phyloP scores from a whole-genome alignment of 257 asterid genomes.

The Prunella vulgaris region DNA sequence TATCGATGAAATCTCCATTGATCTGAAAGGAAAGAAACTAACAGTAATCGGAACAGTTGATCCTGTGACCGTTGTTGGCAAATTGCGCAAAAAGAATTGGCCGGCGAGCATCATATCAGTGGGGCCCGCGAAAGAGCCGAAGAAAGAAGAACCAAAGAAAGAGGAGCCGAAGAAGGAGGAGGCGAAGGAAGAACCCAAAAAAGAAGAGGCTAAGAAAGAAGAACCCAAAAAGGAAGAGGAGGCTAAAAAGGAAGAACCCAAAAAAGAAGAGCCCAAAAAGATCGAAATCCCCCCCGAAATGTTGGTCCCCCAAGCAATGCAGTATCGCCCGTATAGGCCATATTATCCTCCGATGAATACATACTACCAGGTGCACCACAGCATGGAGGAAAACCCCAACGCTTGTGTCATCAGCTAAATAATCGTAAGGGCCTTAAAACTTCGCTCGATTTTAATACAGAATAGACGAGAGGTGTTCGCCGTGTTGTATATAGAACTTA shows the following conservation, averaged over 20 bases:
- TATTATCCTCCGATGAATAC: conserved; percentile 39
- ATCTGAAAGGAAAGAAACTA: conserved; percentile 67
- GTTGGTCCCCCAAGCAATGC: conserved; percentile 37
- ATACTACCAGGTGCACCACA: conserved; percentile 44
- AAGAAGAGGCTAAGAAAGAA: conserved; percentile 44
- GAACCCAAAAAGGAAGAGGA: conserved; percentile 56
- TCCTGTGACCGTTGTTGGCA: conserved; percentile 76
- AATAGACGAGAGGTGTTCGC: conserved; percentile 4
- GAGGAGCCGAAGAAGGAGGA: conserved; percentile 58
- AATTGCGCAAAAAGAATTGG: conserved; percentile 74
- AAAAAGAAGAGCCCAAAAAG: conserved; percentile 30
- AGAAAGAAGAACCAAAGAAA: conserved; percentile 77
- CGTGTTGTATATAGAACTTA: conserved; percentile 32
- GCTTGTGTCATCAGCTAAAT: conserved; percentile 58
- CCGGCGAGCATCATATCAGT: conserved; percentile 53
- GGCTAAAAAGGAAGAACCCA: conserved; percentile 37
- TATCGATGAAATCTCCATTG: conserved; percentile 65
- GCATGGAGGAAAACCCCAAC: conserved; percentile 85
- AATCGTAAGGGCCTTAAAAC: neutral
- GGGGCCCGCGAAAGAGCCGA: conserved; percentile 78
- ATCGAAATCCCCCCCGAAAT: conserved; percentile 25
- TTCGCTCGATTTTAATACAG: conserved; percentile 9
- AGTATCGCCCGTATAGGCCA: conserved; percentile 43
- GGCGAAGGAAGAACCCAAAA: conserved; percentile 24
- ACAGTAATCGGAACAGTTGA: conserved; percentile 78